Evolutionary conservation across 495 filamentous ascomycete genomes (phyloP).

Genomic region (Hypoxylon crocopeplum): DNA sequence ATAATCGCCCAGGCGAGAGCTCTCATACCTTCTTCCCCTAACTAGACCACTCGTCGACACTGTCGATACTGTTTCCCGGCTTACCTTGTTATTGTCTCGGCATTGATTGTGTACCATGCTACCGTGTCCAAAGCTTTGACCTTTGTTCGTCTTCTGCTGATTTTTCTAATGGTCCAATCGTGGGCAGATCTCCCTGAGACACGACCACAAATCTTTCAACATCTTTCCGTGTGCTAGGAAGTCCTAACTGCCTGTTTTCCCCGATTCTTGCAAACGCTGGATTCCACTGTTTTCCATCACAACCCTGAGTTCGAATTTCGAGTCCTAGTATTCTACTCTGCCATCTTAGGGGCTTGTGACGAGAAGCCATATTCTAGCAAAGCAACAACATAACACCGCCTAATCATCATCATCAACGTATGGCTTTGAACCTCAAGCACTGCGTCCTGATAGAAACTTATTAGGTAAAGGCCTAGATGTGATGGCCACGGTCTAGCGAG

Average conservation of each 20-base stretch:
- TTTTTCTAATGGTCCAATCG: constrained; percentile 8
- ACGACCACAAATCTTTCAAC: constrained; percentile 14
- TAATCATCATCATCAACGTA: not conserved
- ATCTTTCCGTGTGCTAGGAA: not conserved
- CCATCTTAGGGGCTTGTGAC: not conserved
- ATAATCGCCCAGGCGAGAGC: no score
- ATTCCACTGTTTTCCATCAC: not conserved
- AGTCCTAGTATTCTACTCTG: constrained; percentile 2
- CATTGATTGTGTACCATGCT: no score
- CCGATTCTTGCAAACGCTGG: constrained; percentile 11
- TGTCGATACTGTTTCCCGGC: not conserved
- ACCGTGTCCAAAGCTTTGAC: not conserved
- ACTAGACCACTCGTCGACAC: no score
- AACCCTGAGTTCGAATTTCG: constrained; percentile 9
- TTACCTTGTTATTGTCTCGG: not conserved
- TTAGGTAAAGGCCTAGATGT: not conserved
- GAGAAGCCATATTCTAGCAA: constrained; percentile 3
- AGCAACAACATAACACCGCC: not conserved
- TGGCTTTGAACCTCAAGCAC: not conserved
- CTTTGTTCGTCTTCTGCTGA: not conserved
- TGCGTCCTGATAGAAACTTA: constrained; percentile 1
- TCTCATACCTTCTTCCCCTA: no score
- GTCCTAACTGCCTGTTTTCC: no score
- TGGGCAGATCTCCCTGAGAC: constrained; percentile 18
- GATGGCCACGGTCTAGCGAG: constrained; percentile 3